Conservation (phyloP, 192 early-diverging fungal genomes). For the Umbelopsis isabellina region DNA sequence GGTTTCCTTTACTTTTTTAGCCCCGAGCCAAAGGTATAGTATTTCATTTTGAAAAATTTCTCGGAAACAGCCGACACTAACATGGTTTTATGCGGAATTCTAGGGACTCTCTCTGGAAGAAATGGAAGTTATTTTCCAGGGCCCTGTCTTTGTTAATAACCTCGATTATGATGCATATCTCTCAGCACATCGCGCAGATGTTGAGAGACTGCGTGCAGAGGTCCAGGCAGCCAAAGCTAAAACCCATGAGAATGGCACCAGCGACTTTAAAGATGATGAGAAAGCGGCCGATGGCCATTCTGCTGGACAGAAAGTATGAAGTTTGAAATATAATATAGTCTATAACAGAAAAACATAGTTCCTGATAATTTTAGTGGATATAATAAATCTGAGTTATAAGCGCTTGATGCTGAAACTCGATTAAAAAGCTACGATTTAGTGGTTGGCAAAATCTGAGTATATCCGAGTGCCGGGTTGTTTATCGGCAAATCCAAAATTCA, state of each 20-base stretch:
- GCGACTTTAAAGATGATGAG: not conserved
- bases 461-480: too few relatives aligned
- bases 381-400: not conserved
- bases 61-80: not conserved
- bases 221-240: not conserved
- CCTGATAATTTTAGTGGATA: slow-evolving; percentile 3
- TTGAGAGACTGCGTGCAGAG: slow-evolving; percentile 24
- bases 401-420: too few relatives aligned
- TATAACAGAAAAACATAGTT: not conserved
- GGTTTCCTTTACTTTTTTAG: slow-evolving; percentile 15
- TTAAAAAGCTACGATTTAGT: too few relatives aligned
- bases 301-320: slow-evolving; percentile 21
- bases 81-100: not conserved
- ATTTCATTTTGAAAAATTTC: too few relatives aligned
- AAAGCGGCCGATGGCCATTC: not conserved
- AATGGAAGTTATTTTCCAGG: slow-evolving; percentile 32
- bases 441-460: too few relatives aligned
- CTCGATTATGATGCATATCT: slow-evolving; percentile 24
- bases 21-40: slow-evolving; percentile 22
- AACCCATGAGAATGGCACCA: not conserved
- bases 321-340: too few relatives aligned
- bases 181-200: slow-evolving; percentile 24
- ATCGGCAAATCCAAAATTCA: too few relatives aligned
- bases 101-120: slow-evolving; percentile 32
- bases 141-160: slow-evolving; percentile 29